Conservation (phyloP, 257 asterid genomes). For the Fraxinus americana region DNA sequence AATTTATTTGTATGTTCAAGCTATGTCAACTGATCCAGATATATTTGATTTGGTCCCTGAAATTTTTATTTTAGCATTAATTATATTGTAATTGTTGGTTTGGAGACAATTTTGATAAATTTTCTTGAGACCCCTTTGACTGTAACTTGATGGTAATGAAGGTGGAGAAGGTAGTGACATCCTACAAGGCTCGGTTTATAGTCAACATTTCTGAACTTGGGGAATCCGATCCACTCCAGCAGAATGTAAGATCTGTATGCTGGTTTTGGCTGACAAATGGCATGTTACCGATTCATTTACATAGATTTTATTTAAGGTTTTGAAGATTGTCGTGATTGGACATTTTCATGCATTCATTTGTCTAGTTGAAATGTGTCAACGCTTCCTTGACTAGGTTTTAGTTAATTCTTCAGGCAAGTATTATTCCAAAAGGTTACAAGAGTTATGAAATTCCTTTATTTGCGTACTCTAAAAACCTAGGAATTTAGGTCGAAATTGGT, state of each 20-base stretch:
- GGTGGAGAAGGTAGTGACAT: conserved; percentile 55
- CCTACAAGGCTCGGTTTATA: conserved; percentile 46
- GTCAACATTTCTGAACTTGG: conserved; percentile 56
- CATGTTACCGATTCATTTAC: neutral
- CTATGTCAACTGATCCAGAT: neutral
- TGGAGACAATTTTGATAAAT: neutral
- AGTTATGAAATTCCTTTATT: no score
- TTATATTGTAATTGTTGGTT: neutral
- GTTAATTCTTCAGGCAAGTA: no score
- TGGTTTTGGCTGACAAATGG: neutral
- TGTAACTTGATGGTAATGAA: conserved; percentile 39
- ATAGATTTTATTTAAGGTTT: no score
- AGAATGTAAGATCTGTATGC: conserved; percentile 48
- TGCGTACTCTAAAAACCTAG: no score
- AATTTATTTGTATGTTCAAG: conserved; percentile 4
- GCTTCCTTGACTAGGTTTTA: no score
- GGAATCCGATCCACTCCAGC: conserved; percentile 52
- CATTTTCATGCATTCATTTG: no score
- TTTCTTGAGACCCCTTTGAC: conserved; percentile 10
- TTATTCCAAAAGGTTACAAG: no score
- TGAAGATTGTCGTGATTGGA: no score
- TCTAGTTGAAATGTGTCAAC: no score
- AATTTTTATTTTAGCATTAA: neutral
- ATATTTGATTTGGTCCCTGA: neutral
- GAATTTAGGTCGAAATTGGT: no score